A percentile compares a stretch with the other conserved stretches of the same genome.
phyloP scores from a whole-genome alignment of 306 rosid genomes.

The Corylus heterophylla region DNA sequence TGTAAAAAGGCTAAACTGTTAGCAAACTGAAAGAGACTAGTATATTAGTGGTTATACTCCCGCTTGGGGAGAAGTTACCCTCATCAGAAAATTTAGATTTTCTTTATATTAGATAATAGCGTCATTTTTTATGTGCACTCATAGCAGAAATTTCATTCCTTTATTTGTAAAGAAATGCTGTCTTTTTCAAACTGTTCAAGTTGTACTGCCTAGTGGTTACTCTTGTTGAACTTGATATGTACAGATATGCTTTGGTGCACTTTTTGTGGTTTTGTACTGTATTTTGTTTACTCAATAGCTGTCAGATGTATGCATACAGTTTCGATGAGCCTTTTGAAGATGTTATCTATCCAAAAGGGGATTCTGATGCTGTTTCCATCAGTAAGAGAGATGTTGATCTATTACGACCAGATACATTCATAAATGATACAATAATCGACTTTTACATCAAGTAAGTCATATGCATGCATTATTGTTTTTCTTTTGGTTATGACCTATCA shows the following conservation, averaged over 20 bases:
- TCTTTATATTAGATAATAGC: not conserved
- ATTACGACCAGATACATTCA: constrained; percentile 88
- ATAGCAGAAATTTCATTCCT: not conserved
- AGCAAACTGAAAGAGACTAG: not conserved
- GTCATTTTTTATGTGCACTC: not conserved
- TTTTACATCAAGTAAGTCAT: constrained; percentile 86
- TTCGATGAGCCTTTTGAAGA: constrained; percentile 78
- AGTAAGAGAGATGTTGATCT: constrained; percentile 94
- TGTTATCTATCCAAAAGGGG: constrained; percentile 89
- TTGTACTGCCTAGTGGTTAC: not conserved
- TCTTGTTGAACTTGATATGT: not conserved
- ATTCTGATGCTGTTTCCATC: constrained; percentile 87
- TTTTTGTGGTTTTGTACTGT: not conserved
- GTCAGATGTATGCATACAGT: constrained; percentile 49
- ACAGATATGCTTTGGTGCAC: not conserved
- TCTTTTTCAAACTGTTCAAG: not conserved
- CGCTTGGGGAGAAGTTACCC: not conserved
- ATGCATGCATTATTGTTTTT: not conserved
- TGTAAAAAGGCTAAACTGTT: not conserved
- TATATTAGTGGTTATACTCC: not conserved
- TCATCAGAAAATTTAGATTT: constrained; percentile 2
- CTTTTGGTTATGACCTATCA: constrained; percentile 2
- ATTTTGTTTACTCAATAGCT: constrained; percentile 12
- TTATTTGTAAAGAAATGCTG: not conserved
- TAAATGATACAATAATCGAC: constrained; percentile 90